phyloP scores from a whole-genome alignment of 352 stramenopile species.

The Pythium guiyangense region DNA sequence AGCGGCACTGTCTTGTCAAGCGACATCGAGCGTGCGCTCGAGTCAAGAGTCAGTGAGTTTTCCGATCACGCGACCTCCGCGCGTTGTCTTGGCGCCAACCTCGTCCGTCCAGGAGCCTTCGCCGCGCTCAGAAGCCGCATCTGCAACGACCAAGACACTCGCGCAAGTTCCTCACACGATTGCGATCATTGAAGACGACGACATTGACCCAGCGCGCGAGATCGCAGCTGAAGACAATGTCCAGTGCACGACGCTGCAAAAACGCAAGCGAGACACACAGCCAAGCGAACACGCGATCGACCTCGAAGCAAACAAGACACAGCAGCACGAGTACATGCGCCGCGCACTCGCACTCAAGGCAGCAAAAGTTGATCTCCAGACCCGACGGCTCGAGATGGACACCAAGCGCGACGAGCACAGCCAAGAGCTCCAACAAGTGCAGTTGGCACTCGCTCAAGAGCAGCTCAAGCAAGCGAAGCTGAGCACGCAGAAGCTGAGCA shows the following conservation, averaged over 20 bases:
- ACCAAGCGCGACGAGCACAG: conserved; percentile 32
- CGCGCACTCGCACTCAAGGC: conserved; percentile 36
- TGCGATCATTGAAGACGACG: conserved; percentile 3
- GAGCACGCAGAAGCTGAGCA: conserved; percentile 42
- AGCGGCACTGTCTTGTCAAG: not conserved
- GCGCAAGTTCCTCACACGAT: not conserved
- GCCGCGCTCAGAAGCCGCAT: no score
- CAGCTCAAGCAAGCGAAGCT: conserved; percentile 49
- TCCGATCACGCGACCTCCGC: not conserved
- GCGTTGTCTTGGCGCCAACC: not conserved
- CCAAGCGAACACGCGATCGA: not conserved
- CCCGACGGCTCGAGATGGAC: conserved; percentile 38
- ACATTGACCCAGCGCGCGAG: not conserved
- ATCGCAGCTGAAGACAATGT: not conserved
- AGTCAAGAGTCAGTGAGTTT: not conserved
- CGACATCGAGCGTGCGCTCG: not conserved
- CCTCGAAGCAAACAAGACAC: not conserved
- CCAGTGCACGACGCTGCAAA: conserved; percentile 3
- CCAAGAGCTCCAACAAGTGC: conserved; percentile 35
- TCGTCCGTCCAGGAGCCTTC: not conserved
- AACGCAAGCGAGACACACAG: not conserved
- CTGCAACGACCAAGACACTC: not conserved
- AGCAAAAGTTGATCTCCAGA: conserved; percentile 38
- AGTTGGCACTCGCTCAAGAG: conserved; percentile 42
- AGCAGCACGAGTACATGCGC: conserved; percentile 27